These are phyloP conservation scores for Fusarium pilosicola DNA, from an alignment of 2,329 filamentous ascomycete genomes.

Conservation along the genomic window DNA sequence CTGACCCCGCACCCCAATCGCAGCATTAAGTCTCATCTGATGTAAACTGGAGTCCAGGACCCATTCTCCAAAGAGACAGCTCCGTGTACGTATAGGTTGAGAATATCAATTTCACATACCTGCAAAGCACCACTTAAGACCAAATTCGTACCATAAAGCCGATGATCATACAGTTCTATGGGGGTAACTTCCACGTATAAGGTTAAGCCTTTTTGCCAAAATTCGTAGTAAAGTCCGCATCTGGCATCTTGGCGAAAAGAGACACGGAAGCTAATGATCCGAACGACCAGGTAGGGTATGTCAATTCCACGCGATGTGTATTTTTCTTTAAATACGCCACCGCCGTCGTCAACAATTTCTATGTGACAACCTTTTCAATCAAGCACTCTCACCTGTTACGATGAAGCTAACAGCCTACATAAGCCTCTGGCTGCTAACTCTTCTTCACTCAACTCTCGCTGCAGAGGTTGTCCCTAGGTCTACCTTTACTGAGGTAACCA, in stretches of 20 bases:
- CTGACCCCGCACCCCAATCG: no score
- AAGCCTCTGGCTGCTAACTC: constrained; percentile 15
- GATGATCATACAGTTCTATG: neutral
- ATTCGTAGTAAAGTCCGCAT: no score
- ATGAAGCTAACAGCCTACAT: constrained; percentile 14
- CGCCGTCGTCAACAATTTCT: accelerated
- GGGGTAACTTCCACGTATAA: no score
- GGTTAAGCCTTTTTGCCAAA: no score
- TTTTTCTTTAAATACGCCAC: neutral
- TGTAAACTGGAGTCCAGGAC: no score
- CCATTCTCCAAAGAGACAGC: no score
- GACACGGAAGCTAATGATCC: neutral
- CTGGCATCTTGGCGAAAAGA: neutral
- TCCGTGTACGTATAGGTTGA: neutral
- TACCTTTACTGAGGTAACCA: constrained; percentile 31
- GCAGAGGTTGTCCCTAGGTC: constrained; percentile 33
- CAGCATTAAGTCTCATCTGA: no score
- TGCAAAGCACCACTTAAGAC: neutral
- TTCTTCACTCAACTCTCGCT: constrained; percentile 2
- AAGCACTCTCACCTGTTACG: neutral
- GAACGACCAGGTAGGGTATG: neutral
- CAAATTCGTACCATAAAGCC: neutral
- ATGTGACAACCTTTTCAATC: no score
- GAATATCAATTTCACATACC: no score
- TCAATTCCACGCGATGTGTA: neutral